Conservation (phyloP, 495 filamentous ascomycete species). For the Aspergillus affinis region DNA sequence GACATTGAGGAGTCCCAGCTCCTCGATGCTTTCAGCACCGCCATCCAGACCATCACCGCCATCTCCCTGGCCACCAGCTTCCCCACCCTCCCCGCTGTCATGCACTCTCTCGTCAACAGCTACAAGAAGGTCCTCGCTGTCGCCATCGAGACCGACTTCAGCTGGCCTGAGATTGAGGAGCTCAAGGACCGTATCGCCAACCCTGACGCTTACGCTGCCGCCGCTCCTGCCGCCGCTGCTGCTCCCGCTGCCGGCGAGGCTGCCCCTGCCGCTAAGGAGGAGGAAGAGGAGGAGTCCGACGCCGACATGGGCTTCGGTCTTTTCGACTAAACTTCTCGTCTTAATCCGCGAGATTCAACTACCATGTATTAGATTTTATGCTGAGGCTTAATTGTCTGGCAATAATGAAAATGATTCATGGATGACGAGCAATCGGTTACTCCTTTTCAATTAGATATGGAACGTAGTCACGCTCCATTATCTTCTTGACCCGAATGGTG, state of each 20-base stretch:
- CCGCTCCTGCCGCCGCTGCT: conserved; percentile 66
- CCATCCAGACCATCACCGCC: conserved; percentile 82
- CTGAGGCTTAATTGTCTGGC: conserved; percentile 27
- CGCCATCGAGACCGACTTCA: conserved; percentile 85
- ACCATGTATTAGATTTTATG: conserved; percentile 48
- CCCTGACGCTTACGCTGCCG: conserved; percentile 86
- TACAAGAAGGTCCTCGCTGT: conserved; percentile 98
- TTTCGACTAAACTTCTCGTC: conserved; percentile 52
- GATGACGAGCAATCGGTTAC: conserved; percentile 7
- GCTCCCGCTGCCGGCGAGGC: conserved; percentile 46
- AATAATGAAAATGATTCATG: conserved; percentile 38
- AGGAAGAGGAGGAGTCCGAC: conserved; percentile 47
- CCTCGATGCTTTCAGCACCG: conserved; percentile 75
- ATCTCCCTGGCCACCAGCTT: conserved; percentile 89
- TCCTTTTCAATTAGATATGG: conserved; percentile 35
- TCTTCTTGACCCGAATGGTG: conserved; percentile 17
- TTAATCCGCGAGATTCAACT: conserved; percentile 28
- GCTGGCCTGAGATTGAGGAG: conserved; percentile 93
- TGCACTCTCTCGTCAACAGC: conserved; percentile 90
- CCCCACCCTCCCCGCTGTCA: conserved; percentile 94
- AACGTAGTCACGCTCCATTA: conserved; percentile 43
- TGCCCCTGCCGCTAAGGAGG: conserved; percentile 54
- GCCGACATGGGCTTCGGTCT: conserved; percentile 58
- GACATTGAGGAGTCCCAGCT: conserved; percentile 94
- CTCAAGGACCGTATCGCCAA: conserved; percentile 99